phyloP scores from a whole-genome alignment of 176 grass and related monocot genomes.

The Cymbopogon citratus region DNA sequence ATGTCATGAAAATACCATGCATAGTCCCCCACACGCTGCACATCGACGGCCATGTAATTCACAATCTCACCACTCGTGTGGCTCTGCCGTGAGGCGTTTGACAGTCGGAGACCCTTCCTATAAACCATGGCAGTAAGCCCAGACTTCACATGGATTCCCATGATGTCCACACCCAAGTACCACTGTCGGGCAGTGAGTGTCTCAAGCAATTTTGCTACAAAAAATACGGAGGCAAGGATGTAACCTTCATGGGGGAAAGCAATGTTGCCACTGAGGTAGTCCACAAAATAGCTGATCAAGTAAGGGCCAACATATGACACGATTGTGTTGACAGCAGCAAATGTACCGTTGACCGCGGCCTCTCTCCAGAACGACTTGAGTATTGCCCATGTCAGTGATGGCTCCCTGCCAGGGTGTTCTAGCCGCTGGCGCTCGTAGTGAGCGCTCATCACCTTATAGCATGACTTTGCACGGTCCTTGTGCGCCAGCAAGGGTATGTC shows the following conservation, averaged over 20 bases:
- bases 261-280: slow-evolving; percentile 88
- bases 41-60: slow-evolving; percentile 99
- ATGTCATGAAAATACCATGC: slow-evolving; percentile 98
- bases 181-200: slow-evolving; percentile 82
- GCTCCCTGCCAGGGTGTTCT: slow-evolving; percentile 37
- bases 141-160: slow-evolving; percentile 99
- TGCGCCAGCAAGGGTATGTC: slow-evolving; percentile 79
- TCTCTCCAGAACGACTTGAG: slow-evolving; percentile 78
- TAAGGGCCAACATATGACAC: slow-evolving; percentile 88
- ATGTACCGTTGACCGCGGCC: slow-evolving; percentile 54
- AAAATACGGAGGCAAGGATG: slow-evolving; percentile 81
- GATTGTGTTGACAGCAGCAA: slow-evolving; percentile 75
- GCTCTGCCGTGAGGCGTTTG: slow-evolving; percentile 68
- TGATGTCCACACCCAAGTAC: slow-evolving; percentile 93
- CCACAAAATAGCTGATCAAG: slow-evolving; percentile 90
- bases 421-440: slow-evolving; percentile 61
- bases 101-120: slow-evolving; percentile 83
- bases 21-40: slow-evolving; percentile 93
- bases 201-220: slow-evolving; percentile 71
- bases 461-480: slow-evolving; percentile 75
- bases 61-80: slow-evolving; percentile 95
- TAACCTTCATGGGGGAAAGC: slow-evolving; percentile 86
- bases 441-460: slow-evolving; percentile 68
- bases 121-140: slow-evolving; percentile 91
- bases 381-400: slow-evolving; percentile 64